Conservation (phyloP, 176 grass and related monocot genomes). For the Lolium multiflorum region DNA sequence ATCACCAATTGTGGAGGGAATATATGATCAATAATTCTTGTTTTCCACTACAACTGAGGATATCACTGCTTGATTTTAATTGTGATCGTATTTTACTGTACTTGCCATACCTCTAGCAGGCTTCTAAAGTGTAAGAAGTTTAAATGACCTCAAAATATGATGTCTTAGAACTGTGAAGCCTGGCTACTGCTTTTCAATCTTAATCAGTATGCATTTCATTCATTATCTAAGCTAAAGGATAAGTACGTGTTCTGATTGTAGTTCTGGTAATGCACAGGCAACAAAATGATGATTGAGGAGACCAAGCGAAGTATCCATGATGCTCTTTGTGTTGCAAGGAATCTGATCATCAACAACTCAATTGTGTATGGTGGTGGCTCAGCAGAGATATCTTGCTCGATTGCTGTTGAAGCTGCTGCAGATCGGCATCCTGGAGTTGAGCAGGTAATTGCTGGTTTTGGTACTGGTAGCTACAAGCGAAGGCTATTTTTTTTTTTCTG, state of each 20-base stretch:
- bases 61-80: background rate
- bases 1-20: background rate
- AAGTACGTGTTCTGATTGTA: background rate
- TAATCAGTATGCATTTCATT: background rate
- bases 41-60: background rate
- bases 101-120: background rate
- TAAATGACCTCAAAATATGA: background rate
- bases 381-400: conserved; percentile 88
- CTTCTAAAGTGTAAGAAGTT: background rate
- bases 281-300: conserved; percentile 99
- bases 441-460: conserved; percentile 56
- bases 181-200: conserved; percentile 2
- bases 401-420: conserved; percentile 89
- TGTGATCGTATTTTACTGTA: background rate
- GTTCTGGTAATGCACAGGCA: conserved; percentile 50
- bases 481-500: conserved; percentile 2
- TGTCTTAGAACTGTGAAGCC: background rate
- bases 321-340: conserved; percentile 94
- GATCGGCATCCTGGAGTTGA: conserved; percentile 91
- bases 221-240: background rate
- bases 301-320: conserved; percentile 94
- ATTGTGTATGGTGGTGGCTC: conserved; percentile 94
- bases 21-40: background rate
- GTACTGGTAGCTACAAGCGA: background rate
- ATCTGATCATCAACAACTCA: conserved; percentile 92